A percentile compares a stretch with the other conserved stretches of the same genome.
Conservation (phyloP, 371 early-diverging fungal species). For the Mortierella polycephala region DNA sequence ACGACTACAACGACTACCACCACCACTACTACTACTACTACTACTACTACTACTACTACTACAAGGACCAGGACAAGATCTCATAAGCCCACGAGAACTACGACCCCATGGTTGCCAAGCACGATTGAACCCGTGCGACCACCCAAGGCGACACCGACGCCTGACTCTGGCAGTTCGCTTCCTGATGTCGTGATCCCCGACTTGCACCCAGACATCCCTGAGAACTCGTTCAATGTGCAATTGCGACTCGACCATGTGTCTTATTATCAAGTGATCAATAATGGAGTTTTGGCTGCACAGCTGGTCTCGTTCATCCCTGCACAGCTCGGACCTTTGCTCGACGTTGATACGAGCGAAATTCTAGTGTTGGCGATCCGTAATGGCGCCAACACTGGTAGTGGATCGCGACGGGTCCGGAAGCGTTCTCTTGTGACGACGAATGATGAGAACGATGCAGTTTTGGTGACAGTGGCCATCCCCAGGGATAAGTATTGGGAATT, state of each 20-base stretch:
- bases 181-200: slow-evolving; percentile 49
- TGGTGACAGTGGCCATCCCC: slow-evolving; percentile 39
- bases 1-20: no score
- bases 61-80: no score
- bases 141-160: slow-evolving; percentile 23
- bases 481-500: slow-evolving; percentile 18
- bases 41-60: no score
- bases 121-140: slow-evolving; percentile 31
- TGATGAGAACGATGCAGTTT: slow-evolving; percentile 20
- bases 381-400: neutral
- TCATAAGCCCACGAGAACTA: slow-evolving; percentile 18
- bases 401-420: slow-evolving; percentile 1
- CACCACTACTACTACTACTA: no score
- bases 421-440: slow-evolving; percentile 38
- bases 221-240: slow-evolving; percentile 37
- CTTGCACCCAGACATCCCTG: slow-evolving; percentile 29
- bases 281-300: slow-evolving; percentile 44
- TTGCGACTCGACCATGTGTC: slow-evolving; percentile 45
- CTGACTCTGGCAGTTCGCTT: slow-evolving; percentile 39
- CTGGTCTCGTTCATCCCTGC: slow-evolving; percentile 46
- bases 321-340: slow-evolving; percentile 24
- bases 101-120: slow-evolving; percentile 41
- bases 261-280: slow-evolving; percentile 47
- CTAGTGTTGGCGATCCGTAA: slow-evolving; percentile 45
- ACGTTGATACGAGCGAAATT: slow-evolving; percentile 19